Evolutionary conservation across 768 basidiomycete species (phyloP), one percentile per base, ranked within the genome.

Genomic region (Russula sp.): DNA sequence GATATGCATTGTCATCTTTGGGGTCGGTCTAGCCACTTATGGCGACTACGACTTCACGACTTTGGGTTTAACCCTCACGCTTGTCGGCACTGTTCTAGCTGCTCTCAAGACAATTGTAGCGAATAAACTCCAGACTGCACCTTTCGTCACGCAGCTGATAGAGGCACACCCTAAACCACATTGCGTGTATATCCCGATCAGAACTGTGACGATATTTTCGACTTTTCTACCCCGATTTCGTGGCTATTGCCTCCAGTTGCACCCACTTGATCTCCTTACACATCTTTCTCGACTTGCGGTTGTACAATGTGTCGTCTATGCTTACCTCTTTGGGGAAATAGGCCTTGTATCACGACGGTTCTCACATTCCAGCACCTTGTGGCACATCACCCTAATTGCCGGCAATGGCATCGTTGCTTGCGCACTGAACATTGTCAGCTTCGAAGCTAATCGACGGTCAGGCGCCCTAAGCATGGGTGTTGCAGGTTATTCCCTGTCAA

Each of bases 101-200:
- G 88, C 97, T 8, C 75, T 97, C 57, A 98, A 98, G 73, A 97
- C 96, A 0, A 87, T 98, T 48, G 83, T 87, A 66, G 98, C 96
- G 11, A 91, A 94, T 71, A 75, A 89, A 64, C 83, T 88, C 1
- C 89, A 87, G 69, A 77, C 80, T 7, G 56, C 71, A 9, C 60
- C 71, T 1, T 47, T 54, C 16, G 65, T 70, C 11, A 35, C 60
- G 25, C 65, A 67, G 47, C 65, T 50, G 53, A 66, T 43, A 29
- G 68, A 63, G 35, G 59, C 56, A 9, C 49, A 18, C 7, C 29
- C 18, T 1, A 55, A 48, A 35, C 8, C 10, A 16, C 45, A 58
- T 22, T 29, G 38, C 29, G 13, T 62, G 16, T 46, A 45, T 14
- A 46, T 63, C 22, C 36, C 62, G 11, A 25, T 58, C 4, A 46